Conservation (phyloP, 75 land plant species). For the Pseudotsuga menziesii region DNA sequence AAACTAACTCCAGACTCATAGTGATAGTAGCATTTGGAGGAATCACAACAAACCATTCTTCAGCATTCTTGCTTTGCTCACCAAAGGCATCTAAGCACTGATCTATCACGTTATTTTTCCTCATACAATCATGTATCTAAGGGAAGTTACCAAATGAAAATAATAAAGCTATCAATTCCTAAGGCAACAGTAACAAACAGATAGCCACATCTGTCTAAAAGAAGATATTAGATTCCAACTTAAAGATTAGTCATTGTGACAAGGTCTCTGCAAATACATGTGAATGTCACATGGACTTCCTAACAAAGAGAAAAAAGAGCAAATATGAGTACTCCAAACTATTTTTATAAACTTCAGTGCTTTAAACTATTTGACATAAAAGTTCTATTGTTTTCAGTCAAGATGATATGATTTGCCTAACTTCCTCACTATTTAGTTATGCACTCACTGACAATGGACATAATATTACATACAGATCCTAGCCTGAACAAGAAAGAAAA, state of each 20-base stretch:
- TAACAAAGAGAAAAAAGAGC: neutral
- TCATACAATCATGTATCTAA: too few relatives aligned
- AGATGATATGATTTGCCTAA: too few relatives aligned
- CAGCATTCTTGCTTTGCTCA: constrained; percentile 20
- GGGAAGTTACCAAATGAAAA: too few relatives aligned
- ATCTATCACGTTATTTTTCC: neutral
- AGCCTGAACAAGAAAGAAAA: neutral
- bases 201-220: too few relatives aligned
- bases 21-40: constrained; percentile 32
- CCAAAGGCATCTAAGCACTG: constrained; percentile 49
- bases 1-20: constrained; percentile 41
- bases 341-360: neutral
- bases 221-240: too few relatives aligned
- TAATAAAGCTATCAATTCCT: too few relatives aligned
- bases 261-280: too few relatives aligned
- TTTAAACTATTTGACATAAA: neutral
- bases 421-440: neutral
- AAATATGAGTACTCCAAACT: neutral
- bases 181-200: too few relatives aligned
- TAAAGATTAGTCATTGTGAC: too few relatives aligned
- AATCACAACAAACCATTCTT: constrained; percentile 24
- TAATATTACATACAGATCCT: neutral
- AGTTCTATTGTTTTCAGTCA: too few relatives aligned
- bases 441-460: neutral
- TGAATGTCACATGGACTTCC: too few relatives aligned